These are phyloP conservation scores for Zangia roseola DNA, from an alignment of 768 basidiomycete species.

Conservation along the genomic window DNA sequence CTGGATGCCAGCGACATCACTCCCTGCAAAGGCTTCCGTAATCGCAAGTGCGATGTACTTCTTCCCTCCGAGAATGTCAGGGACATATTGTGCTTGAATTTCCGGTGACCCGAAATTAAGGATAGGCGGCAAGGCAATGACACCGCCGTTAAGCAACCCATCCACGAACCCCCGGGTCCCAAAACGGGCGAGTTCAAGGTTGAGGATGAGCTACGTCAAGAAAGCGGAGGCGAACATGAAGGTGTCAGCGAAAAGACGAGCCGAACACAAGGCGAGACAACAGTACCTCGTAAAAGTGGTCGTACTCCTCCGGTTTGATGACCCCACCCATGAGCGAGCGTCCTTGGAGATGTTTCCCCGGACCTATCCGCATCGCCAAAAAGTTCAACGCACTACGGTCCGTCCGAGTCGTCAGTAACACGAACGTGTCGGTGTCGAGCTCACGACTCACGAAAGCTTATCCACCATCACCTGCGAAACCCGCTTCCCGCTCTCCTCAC, in stretches of 20 bases:
- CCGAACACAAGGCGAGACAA: background rate
- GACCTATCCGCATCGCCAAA: slow-evolving; percentile 68
- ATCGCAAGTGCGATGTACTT: slow-evolving; percentile 90
- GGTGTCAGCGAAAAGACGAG: background rate
- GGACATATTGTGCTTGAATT: slow-evolving; percentile 65
- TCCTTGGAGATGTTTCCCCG: slow-evolving; percentile 86
- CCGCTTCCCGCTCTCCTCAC: slow-evolving; percentile 86
- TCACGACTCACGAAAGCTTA: slow-evolving; percentile 72
- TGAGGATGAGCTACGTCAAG: slow-evolving; percentile 60
- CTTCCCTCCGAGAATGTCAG: slow-evolving; percentile 71
- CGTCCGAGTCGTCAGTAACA: background rate
- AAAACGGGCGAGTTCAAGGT: slow-evolving; percentile 79
- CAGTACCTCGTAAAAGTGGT: slow-evolving; percentile 88
- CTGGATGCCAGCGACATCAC: slow-evolving; percentile 80
- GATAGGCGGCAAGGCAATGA: slow-evolving; percentile 88
- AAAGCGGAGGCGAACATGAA: background rate
- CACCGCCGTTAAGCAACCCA: slow-evolving; percentile 75
- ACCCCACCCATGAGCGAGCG: slow-evolving; percentile 74
- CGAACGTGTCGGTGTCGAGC: too few species aligned
- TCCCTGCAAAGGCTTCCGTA: slow-evolving; percentile 91
- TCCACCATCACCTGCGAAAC: slow-evolving; percentile 84
- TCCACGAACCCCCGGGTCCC: slow-evolving; percentile 87
- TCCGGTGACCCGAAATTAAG: slow-evolving; percentile 84
- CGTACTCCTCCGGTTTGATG: slow-evolving; percentile 82
- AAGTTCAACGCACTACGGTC: slow-evolving; percentile 55